Evolutionary conservation across 768 basidiomycete genomes (phyloP).

Genomic region (Fistulinella prunicolor): DNA sequence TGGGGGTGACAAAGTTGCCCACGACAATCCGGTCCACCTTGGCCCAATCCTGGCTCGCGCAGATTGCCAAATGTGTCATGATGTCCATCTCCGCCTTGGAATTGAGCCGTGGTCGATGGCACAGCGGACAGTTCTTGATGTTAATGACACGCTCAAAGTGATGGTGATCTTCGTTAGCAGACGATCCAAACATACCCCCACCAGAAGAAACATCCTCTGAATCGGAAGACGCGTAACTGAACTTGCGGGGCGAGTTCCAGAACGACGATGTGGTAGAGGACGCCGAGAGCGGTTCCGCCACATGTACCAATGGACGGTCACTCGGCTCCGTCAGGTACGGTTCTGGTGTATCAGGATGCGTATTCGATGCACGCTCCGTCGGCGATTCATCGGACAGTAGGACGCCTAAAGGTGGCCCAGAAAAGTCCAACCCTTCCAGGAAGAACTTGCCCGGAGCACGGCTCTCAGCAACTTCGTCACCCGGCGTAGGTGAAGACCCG

Average conservation of each 20-base stretch:
- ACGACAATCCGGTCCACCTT: conserved; percentile 87
- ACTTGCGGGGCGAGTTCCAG: conserved; percentile 24
- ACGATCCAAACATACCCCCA: conserved; percentile 2
- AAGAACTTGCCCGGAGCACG: conserved; percentile 37
- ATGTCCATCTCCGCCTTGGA: conserved; percentile 92
- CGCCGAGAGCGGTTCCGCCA: conserved; percentile 27
- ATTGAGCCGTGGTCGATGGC: conserved; percentile 82
- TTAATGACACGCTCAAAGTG: conserved; percentile 87
- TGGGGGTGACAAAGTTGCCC: conserved; percentile 90
- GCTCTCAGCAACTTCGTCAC: conserved; percentile 28
- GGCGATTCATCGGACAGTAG: conserved; percentile 31
- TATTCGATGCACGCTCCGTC: conserved; percentile 16
- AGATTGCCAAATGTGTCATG: conserved; percentile 94
- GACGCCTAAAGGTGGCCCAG: conserved; percentile 44
- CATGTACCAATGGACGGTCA: conserved; percentile 41
- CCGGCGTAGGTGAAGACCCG: conserved; percentile 55
- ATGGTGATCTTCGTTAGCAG: conserved; percentile 34
- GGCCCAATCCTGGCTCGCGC: conserved; percentile 91
- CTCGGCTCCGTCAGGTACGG: conserved; percentile 44
- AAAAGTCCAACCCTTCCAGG: conserved; percentile 60
- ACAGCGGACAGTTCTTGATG: conserved; percentile 90
- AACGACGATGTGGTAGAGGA: conserved; percentile 9
- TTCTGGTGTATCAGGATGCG: conserved; percentile 12
- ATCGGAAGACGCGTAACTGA: conserved; percentile 46
- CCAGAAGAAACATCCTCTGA: conserved; percentile 37